Percentiles rank a stretch among this genome's conserved stretches.
Evolutionary conservation across 139 green algal genomes (phyloP).

Genomic region (Haematococcus sp.): DNA sequence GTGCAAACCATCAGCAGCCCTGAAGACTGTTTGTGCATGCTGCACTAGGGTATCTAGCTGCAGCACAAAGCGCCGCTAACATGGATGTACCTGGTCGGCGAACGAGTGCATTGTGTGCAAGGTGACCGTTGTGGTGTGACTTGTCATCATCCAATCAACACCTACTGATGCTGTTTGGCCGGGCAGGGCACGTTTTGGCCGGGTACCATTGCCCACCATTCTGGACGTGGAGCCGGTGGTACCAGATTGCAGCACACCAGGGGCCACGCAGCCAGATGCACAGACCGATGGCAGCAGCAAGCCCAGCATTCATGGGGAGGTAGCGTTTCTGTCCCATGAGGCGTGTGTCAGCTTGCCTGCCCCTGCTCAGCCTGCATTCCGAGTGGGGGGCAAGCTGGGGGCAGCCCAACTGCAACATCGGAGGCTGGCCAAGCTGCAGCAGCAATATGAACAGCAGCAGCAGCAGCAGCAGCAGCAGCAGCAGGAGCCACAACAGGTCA

Average conservation of each 20-base stretch:
- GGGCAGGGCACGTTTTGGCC: background rate
- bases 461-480: too few relatives aligned
- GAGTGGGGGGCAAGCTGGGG: background rate
- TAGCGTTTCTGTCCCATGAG: constrained; percentile 44
- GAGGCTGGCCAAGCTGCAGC: too few relatives aligned
- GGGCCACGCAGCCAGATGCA: too few relatives aligned
- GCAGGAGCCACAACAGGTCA: background rate
- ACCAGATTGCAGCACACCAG: background rate
- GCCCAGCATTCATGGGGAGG: constrained; percentile 8
- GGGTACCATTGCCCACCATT: constrained; percentile 20
- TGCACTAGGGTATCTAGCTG: background rate
- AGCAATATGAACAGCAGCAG: too few relatives aligned
- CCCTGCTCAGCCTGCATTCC: background rate
- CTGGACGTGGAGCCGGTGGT: constrained; percentile 24
- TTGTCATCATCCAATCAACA: too few relatives aligned
- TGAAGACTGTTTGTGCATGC: background rate
- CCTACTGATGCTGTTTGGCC: too few relatives aligned
- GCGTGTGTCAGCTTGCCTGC: background rate
- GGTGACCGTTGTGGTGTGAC: too few relatives aligned
- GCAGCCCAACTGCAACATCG: background rate
- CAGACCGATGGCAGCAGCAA: background rate
- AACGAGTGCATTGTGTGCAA: too few relatives aligned
- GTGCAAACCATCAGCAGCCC: too few relatives aligned
- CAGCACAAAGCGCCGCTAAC: background rate
- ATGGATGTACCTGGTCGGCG: too few relatives aligned